These are phyloP conservation scores for Tilletia indica DNA, from an alignment of 1,284 basidiomycete genomes.

Conservation along the genomic window DNA sequence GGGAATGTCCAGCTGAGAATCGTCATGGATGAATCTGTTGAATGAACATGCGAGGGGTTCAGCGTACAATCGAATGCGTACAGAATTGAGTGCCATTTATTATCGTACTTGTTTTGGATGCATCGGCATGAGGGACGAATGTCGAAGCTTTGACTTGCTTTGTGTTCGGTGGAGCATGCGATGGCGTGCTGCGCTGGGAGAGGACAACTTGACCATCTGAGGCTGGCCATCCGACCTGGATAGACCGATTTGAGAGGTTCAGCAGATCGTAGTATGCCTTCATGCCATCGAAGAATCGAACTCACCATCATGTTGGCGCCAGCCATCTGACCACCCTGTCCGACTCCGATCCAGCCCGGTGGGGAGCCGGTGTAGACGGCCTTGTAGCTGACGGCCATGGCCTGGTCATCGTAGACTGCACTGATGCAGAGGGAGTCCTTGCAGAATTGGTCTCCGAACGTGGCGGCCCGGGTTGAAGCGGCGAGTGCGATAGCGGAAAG, in stretches of 20 bases:
- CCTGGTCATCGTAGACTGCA: constrained; percentile 1
- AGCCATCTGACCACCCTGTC: constrained; percentile 32
- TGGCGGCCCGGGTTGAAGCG: not conserved
- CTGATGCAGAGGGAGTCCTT: not conserved
- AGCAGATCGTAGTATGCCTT: not conserved
- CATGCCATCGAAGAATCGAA: constrained; percentile 4
- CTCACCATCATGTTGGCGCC: constrained; percentile 44
- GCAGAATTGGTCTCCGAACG: not conserved
- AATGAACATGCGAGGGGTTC: constrained; percentile 16
- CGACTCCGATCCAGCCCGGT: constrained; percentile 35
- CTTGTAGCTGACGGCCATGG: not conserved
- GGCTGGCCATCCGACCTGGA: constrained; percentile 66
- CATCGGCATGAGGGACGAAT: not conserved
- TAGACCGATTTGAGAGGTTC: not conserved
- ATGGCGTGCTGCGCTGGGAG: constrained; percentile 63
- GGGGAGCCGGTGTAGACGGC: not conserved
- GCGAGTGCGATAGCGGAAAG: not conserved
- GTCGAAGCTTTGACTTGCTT: not conserved
- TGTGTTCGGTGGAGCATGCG: constrained; percentile 61
- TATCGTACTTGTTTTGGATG: not conserved
- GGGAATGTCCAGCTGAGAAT: constrained; percentile 38
- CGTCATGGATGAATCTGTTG: constrained; percentile 33
- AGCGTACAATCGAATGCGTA: not conserved
- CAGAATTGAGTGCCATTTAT: not conserved
- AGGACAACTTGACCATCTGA: constrained; percentile 63